Evolutionary conservation across 345 rosid species (phyloP).

Genomic region (Populus simonii): DNA sequence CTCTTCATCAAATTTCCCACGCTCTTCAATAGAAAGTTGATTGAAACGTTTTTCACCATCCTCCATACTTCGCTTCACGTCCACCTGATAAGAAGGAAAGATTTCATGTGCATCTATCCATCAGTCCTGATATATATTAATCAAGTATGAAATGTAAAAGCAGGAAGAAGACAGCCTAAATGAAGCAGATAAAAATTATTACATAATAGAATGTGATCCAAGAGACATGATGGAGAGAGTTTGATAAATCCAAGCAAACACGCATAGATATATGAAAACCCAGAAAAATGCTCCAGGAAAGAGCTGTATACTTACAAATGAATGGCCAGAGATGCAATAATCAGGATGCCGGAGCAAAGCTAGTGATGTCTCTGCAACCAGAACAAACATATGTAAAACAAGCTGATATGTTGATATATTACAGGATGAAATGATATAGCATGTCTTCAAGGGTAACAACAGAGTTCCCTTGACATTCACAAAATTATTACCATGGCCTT

Average conservation of each 20-base stretch:
- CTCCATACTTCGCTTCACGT: conserved; percentile 65
- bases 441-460: not conserved
- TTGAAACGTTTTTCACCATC: conserved; percentile 87
- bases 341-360: conserved; percentile 94
- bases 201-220: not conserved
- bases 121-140: not conserved
- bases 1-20: conserved; percentile 92
- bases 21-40: conserved; percentile 92
- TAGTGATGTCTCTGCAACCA: conserved; percentile 70
- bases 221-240: not conserved
- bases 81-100: conserved; percentile 45
- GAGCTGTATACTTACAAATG: conserved; percentile 58
- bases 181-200: not conserved
- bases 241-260: not conserved
- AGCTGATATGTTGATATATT: no score
- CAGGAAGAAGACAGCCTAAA: not conserved
- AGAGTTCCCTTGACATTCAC: not conserved
- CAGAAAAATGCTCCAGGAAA: not conserved
- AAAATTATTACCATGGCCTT: not conserved
- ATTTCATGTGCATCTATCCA: not conserved
- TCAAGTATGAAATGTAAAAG: not conserved
- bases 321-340: conserved; percentile 91
- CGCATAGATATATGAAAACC: not conserved
- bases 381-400: conserved; percentile 4
- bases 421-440: not conserved